Percentiles rank a stretch among this genome's conserved stretches.
These are phyloP conservation scores for Diplogelasinospora grovesii DNA, from an alignment of 495 filamentous ascomycete species.

Conservation along the genomic window DNA sequence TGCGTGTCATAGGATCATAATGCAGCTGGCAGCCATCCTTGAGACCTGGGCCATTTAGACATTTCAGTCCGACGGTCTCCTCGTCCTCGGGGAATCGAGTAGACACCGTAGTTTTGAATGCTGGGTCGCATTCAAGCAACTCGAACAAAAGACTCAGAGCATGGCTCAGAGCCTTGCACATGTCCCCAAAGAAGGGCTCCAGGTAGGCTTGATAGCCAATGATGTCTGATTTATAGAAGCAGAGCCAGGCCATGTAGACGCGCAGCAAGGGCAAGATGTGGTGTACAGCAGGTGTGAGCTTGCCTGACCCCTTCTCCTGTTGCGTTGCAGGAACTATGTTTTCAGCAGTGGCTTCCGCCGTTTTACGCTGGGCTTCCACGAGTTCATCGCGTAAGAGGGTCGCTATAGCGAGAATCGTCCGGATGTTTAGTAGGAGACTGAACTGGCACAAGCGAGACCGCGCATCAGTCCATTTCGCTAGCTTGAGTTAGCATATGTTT, in stretches of 20 bases:
- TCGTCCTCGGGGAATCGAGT: slow-evolving; percentile 34
- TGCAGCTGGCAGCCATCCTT: slow-evolving; percentile 23
- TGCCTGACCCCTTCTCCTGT: slow-evolving; percentile 9
- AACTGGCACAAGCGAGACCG: slow-evolving; percentile 57
- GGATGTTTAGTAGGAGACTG: slow-evolving; percentile 73
- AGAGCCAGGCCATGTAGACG: slow-evolving; percentile 40
- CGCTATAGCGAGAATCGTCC: slow-evolving; percentile 70
- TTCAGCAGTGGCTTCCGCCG: background rate
- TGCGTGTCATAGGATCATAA: slow-evolving; percentile 15
- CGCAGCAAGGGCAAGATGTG: slow-evolving; percentile 31
- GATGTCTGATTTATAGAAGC: slow-evolving; percentile 29
- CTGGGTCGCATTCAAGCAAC: slow-evolving; percentile 20
- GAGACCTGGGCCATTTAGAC: slow-evolving; percentile 29
- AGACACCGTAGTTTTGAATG: slow-evolving; percentile 23
- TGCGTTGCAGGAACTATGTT: background rate
- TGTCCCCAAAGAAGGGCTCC: slow-evolving; percentile 34
- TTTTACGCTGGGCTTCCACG: slow-evolving; percentile 11
- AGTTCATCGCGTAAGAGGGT: slow-evolving; percentile 50
- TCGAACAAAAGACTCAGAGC: slow-evolving; percentile 28
- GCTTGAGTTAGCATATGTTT: slow-evolving; percentile 20
- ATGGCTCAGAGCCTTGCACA: slow-evolving; percentile 31
- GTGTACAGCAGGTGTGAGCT: slow-evolving; percentile 19
- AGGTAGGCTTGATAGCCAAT: slow-evolving; percentile 32
- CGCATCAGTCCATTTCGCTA: slow-evolving; percentile 30
- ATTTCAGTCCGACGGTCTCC: slow-evolving; percentile 34